A percentile compares a stretch with the other conserved stretches of the same genome.
Evolutionary conservation across 1,284 basidiomycete genomes (phyloP).

Genomic region (Leccinum huronense): DNA sequence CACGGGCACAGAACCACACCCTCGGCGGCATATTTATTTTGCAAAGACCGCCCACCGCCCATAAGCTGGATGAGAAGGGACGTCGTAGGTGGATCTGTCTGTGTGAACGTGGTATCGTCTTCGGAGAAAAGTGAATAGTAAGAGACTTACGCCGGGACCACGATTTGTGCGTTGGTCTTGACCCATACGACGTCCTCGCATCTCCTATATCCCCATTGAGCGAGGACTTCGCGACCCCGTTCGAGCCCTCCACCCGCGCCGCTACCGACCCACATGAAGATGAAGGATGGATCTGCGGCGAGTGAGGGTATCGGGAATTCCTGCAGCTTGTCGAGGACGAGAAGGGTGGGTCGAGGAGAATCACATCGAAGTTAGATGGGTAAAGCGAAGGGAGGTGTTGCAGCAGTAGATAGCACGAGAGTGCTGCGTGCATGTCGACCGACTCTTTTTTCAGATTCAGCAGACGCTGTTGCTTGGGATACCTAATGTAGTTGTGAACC

Average conservation of each 20-base stretch:
- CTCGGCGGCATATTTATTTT: too few species aligned
- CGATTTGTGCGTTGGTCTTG: slow-evolving; percentile 80
- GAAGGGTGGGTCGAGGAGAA: slow-evolving; percentile 90
- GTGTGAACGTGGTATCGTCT: background rate
- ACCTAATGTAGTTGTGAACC: slow-evolving; percentile 41
- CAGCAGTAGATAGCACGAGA: slow-evolving; percentile 68
- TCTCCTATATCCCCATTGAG: slow-evolving; percentile 92
- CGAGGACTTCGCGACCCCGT: slow-evolving; percentile 85
- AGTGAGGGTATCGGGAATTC: slow-evolving; percentile 81
- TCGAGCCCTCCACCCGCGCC: slow-evolving; percentile 91
- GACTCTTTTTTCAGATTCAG: slow-evolving; percentile 76
- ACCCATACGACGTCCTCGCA: slow-evolving; percentile 99
- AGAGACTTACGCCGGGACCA: slow-evolving; percentile 67
- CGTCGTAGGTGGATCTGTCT: slow-evolving; percentile 81
- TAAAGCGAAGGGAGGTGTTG: slow-evolving; percentile 54
- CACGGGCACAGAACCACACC: too few species aligned
- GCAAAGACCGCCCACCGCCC: too few species aligned
- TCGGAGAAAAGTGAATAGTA: background rate
- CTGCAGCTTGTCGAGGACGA: slow-evolving; percentile 74
- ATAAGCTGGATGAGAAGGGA: slow-evolving; percentile 44
- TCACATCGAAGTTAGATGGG: slow-evolving; percentile 85
- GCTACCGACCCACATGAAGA: slow-evolving; percentile 96
- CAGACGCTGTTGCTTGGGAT: slow-evolving; percentile 59
- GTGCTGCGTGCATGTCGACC: slow-evolving; percentile 59
- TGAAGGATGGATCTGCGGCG: slow-evolving; percentile 88